Conservation (phyloP, 805 yeast species). For the Lipomyces anomalus region DNA sequence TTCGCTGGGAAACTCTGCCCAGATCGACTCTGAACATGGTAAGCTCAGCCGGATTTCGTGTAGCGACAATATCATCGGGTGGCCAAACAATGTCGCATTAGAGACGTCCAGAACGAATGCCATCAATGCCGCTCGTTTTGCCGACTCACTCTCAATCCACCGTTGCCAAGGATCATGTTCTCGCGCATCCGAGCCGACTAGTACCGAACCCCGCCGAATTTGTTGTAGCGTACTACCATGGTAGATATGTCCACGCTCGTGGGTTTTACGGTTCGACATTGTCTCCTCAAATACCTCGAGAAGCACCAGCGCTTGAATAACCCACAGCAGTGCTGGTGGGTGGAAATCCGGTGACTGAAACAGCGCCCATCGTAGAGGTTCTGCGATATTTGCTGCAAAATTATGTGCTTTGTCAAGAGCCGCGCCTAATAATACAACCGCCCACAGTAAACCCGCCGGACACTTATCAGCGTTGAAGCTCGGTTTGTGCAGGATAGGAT, state of each 20-base stretch:
- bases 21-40: too few relatives aligned
- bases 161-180: too few relatives aligned
- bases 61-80: too few relatives aligned
- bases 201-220: too few relatives aligned
- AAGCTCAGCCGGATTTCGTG: too few relatives aligned
- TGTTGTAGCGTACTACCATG: slow-evolving; percentile 77
- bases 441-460: slow-evolving; percentile 46
- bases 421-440: slow-evolving; percentile 57
- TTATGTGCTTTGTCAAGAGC: slow-evolving; percentile 39
- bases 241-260: slow-evolving; percentile 78
- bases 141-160: too few relatives aligned
- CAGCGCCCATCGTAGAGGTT: slow-evolving; percentile 60
- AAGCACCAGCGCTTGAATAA: slow-evolving; percentile 64
- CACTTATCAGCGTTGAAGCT: slow-evolving; percentile 47
- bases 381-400: slow-evolving; percentile 43
- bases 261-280: slow-evolving; percentile 59
- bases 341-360: slow-evolving; percentile 67
- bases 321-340: slow-evolving; percentile 73
- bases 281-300: slow-evolving; percentile 75
- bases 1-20: too few relatives aligned
- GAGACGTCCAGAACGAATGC: too few relatives aligned
- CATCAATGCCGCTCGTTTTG: too few relatives aligned
- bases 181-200: too few relatives aligned
- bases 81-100: too few relatives aligned
- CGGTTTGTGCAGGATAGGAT: slow-evolving; percentile 54